Evolutionary conservation across 306 rosid species (phyloP), one percentile per base, ranked within the genome.

Genomic region (Cyclanthera cordifolia): DNA sequence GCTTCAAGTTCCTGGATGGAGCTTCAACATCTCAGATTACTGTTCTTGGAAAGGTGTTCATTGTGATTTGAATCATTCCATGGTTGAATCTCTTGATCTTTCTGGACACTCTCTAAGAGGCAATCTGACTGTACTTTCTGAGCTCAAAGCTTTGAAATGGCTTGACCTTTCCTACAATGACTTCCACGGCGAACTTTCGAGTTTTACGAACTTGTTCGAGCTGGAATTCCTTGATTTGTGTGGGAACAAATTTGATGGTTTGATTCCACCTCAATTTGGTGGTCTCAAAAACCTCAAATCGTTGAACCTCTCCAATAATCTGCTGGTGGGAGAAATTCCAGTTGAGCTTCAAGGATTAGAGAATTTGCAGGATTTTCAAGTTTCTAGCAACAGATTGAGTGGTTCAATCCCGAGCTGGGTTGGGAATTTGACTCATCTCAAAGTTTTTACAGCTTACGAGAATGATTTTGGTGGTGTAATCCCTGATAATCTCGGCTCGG

Each of bases 191-290:
- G 67, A 70, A 53, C 85, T 93, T 79, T 73, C 81, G 48, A 80
- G 79, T 70, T 83, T 94, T 71, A 95, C 86, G 3, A 83, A 70
- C 30, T 81, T 94, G 57, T 77, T 87, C 69, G 85, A 85, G 82
- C 97, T 94, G 67, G 95, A 94, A 66, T 84, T 94, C 73, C 80
- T 94, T 48, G 99, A 94, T 78, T 80, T 94, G 81, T 88, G 95
- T 76, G 50, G 81, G 70, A 94, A 94, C 76, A 88, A 87, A 82
- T 87, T 93, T 75, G 84, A 78, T 51, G 97, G 97, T 51, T 79
- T 71, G 50, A 81, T 94, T 74, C 99, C 99, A n/a, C 77, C 71
- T 27, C 82, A 86, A 71, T 75, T 90, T 76, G 90, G 91, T 66
- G 82, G 73, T 58, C 97, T 94, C 54, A 83, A 34, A 77, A 90